Evolutionary conservation across 441 rosid genomes (phyloP).

Genomic region (Dalechampia spathulata): DNA sequence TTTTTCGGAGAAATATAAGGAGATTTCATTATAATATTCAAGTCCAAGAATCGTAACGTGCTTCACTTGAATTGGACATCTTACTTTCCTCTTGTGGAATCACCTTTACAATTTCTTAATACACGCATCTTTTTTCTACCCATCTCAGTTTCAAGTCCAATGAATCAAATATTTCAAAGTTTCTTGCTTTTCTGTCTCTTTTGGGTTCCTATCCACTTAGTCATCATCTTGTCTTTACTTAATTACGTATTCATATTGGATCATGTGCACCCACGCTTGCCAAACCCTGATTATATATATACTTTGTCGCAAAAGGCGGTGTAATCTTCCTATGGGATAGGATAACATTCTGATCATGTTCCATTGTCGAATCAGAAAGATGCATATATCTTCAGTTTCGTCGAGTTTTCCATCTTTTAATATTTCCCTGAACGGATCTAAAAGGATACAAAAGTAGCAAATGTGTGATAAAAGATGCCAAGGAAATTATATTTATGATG

Average conservation of each 20-base stretch:
- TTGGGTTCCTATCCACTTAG: neutral
- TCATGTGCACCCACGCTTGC: neutral
- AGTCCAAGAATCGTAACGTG: constrained; percentile 22
- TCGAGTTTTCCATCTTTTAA: neutral
- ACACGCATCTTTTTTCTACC: constrained; percentile 7
- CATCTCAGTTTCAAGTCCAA: constrained; percentile 10
- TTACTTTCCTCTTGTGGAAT: constrained; percentile 19
- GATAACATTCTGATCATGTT: neutral
- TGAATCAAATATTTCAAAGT: neutral
- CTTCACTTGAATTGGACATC: constrained; percentile 28
- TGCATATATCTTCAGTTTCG: no score
- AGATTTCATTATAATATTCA: neutral
- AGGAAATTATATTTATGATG: no score
- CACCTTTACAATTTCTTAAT: constrained; percentile 14
- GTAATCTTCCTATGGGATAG: neutral
- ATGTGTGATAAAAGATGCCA: no score
- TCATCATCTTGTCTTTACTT: neutral
- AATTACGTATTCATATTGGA: neutral
- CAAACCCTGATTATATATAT: neutral
- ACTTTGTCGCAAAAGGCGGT: neutral
- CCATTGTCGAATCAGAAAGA: no score
- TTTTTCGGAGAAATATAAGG: neutral
- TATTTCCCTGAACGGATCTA: no score
- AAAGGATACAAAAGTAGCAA: no score
- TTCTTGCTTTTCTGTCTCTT: no score